Conservation (phyloP, 306 rosid genomes). For the Vicia sativa region DNA sequence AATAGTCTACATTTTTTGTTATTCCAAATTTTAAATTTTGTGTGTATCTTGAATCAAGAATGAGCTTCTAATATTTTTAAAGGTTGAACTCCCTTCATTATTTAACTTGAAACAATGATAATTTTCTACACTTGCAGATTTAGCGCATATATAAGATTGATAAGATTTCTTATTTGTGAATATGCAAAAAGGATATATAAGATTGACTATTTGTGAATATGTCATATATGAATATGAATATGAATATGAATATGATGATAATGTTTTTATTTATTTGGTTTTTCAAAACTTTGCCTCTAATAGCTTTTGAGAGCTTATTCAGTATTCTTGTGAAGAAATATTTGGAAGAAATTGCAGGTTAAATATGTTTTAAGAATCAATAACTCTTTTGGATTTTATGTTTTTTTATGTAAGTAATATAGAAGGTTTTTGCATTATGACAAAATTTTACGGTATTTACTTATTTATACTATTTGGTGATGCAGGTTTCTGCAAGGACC, state of each 20-base stretch:
- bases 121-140: too few relatives aligned
- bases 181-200: slow-evolving; percentile 6
- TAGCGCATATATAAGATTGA: too few relatives aligned
- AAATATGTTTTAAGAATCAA: slow-evolving; percentile 5
- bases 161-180: too few relatives aligned
- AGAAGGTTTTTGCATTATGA: not conserved
- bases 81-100: too few relatives aligned
- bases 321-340: slow-evolving; percentile 92
- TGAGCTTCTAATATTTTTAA: too few relatives aligned
- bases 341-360: slow-evolving; percentile 92
- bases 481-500: slow-evolving; percentile 93
- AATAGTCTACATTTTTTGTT: too few relatives aligned
- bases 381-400: not conserved
- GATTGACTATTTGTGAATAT: not conserved
- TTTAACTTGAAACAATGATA: too few relatives aligned
- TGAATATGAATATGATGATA: not conserved
- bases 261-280: slow-evolving; percentile 16
- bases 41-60: too few relatives aligned
- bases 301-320: slow-evolving; percentile 93
- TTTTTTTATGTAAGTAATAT: not conserved
- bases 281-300: slow-evolving; percentile 91
- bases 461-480: slow-evolving; percentile 32
- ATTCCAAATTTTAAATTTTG: too few relatives aligned
- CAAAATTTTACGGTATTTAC: slow-evolving; percentile 1
- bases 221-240: too few relatives aligned